Evolutionary conservation across 225 moss, liverwort and hornwort genomes (phyloP), one percentile per base, ranked within the genome.

Genomic region (Neckera pumila): DNA sequence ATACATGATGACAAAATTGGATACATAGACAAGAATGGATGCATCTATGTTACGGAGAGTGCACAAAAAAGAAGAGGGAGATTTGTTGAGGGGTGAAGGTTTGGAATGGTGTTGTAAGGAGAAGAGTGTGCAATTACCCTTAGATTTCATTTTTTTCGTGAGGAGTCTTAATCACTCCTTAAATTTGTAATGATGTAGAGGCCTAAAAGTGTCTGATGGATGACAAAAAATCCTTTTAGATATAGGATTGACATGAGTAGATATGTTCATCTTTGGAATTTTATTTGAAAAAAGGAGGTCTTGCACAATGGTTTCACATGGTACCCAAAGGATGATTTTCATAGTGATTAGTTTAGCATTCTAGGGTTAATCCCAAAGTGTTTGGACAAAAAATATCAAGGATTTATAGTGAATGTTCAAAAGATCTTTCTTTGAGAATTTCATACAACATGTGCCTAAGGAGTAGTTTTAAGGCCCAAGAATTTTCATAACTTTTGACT

Each of bases 331-430:
- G 10, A 43, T 27, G 16, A 27, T 72, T 47, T 43, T 4, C 2
- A 43, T 2, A 0, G 5, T 26, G 3, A 42, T 0, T 1, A 2
- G 5, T 0, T 0, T 0, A 0, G 0, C 1, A 0, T 5, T 72
- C 5, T 9, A 42, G 0, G 16, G 2, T 71, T 27, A 10, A 27
- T 18, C 0, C 5, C 1, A 0, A 30, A 74, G 30, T 18, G 0
- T 11, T 47, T 19, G 30, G 30, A 17, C 0, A 1, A 45, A 45
- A 45, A 18, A 47, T 26, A 26, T 1, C 14, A 47, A 30, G 7
- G 2, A 30, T 74, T 18, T 30, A 18, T 74, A 0, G 18, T 4
- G 7, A 47, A 18, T 0, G n/a, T n/a, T n/a, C n/a, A n/a, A n/a
- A n/a, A n/a, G n/a, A n/a, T n/a, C n/a, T n/a, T n/a, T n/a, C n/a